Evolutionary conservation across 2,329 filamentous ascomycete genomes (phyloP).

Genomic region (Pseudogymnoascus sp.): DNA sequence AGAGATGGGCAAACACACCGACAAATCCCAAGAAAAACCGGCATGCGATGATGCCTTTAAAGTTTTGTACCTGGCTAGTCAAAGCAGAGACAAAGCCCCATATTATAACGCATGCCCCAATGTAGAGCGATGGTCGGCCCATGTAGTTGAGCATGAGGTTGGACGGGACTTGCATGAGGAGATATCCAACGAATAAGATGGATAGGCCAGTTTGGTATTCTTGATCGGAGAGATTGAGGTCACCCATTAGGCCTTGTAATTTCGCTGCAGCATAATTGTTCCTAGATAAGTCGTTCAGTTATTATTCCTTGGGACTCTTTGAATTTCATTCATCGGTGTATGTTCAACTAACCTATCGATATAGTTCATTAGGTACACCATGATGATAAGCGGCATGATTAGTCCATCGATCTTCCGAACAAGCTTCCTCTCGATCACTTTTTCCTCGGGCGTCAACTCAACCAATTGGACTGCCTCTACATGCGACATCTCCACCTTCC

Average conservation of each 20-base stretch:
- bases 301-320: too few species aligned
- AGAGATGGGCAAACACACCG: too few species aligned
- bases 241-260: slow-evolving; percentile 34
- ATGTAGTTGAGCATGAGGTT: slow-evolving; percentile 26
- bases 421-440: too few species aligned
- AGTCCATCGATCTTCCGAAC: slow-evolving; percentile 27
- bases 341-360: slow-evolving; percentile 34
- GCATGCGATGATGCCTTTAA: too few species aligned
- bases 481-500: too few species aligned
- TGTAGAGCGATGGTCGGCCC: slow-evolving; percentile 23
- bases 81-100: too few species aligned
- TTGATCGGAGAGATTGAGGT: slow-evolving; percentile 31
- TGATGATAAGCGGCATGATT: slow-evolving; percentile 28
- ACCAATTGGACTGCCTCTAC: too few species aligned
- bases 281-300: too few species aligned
- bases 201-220: slow-evolving; percentile 36
- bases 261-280: slow-evolving; percentile 34
- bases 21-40: slow-evolving; percentile 30
- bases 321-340: too few species aligned
- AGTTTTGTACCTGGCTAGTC: too few species aligned
- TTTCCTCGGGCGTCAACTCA: too few species aligned
- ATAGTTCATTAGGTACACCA: slow-evolving; percentile 36
- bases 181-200: slow-evolving; percentile 40
- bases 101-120: slow-evolving; percentile 25
- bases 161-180: slow-evolving; percentile 35